A percentile compares a stretch with the other conserved stretches of the same genome.
Conservation (phyloP, 2,329 filamentous ascomycete species). For the Blumeriella jaapii region DNA sequence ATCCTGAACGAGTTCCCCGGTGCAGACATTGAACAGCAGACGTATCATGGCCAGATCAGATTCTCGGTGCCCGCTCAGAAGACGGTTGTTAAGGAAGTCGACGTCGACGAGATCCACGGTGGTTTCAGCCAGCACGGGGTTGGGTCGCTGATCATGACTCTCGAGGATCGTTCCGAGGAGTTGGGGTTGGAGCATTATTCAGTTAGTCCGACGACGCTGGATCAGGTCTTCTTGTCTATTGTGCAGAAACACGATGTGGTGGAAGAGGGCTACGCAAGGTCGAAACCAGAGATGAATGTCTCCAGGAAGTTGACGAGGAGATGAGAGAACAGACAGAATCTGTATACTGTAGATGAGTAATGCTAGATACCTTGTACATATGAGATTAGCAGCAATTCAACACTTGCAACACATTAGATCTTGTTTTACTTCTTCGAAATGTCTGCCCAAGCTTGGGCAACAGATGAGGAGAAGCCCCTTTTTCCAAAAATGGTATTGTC, state of each 20-base stretch:
- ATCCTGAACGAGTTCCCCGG: slow-evolving; percentile 47
- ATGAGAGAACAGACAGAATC: too few relatives aligned
- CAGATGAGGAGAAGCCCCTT: too few relatives aligned
- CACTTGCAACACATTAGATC: too few relatives aligned
- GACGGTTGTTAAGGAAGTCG: slow-evolving; percentile 3
- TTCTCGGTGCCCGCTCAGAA: slow-evolving; percentile 54
- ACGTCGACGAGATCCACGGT: slow-evolving; percentile 21
- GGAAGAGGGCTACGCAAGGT: slow-evolving; percentile 51
- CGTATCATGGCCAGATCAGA: slow-evolving; percentile 77
- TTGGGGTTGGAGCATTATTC: slow-evolving; percentile 78
- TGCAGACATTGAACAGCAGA: slow-evolving; percentile 59
- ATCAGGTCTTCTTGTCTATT: slow-evolving; percentile 83
- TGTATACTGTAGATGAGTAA: too few relatives aligned
- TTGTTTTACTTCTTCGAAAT: too few relatives aligned
- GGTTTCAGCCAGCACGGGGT: slow-evolving; percentile 31
- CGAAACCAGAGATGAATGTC: background rate
- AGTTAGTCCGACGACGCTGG: slow-evolving; percentile 74
- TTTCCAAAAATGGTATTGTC: too few relatives aligned
- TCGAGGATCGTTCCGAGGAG: slow-evolving; percentile 58
- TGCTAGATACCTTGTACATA: too few relatives aligned
- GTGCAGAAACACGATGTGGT: slow-evolving; percentile 68
- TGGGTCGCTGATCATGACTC: slow-evolving; percentile 54
- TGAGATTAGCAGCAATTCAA: too few relatives aligned
- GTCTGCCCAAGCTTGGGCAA: too few relatives aligned
- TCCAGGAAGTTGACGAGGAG: too few relatives aligned